These are phyloP conservation scores for Tillandsia fasciculata DNA, from an alignment of 176 grass and related monocot species.

Conservation along the genomic window DNA sequence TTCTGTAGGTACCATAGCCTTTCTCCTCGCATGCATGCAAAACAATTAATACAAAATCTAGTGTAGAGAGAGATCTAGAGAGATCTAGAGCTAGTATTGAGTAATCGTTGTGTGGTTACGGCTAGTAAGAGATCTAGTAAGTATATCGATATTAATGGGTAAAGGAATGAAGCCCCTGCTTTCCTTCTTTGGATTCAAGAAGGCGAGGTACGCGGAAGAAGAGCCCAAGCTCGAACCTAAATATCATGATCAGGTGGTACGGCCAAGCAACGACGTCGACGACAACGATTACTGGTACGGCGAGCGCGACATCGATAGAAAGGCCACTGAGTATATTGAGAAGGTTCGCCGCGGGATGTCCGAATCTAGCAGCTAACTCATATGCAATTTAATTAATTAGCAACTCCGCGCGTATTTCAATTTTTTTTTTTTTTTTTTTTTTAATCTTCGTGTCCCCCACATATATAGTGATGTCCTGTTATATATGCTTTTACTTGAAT, in stretches of 20 bases:
- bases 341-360: constrained; percentile 15
- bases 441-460: no score
- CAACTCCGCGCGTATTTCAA: background rate
- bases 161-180: constrained; percentile 2
- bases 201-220: background rate
- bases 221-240: background rate
- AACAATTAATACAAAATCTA: no score
- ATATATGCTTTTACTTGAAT: no score
- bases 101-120: background rate
- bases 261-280: background rate
- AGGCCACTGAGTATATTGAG: constrained; percentile 23
- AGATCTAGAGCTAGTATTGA: background rate
- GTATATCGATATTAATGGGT: background rate
- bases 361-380: background rate
- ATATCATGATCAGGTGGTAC: background rate
- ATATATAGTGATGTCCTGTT: no score
- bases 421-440: background rate
- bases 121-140: background rate
- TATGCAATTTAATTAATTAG: background rate
- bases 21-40: no score
- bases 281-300: background rate
- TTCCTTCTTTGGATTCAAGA: background rate
- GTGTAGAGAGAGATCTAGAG: background rate
- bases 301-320: background rate
- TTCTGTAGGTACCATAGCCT: no score